Evolutionary conservation across 1,284 basidiomycete genomes (phyloP), one percentile per base, ranked within the genome.

Genomic region (Athelia sp.): DNA sequence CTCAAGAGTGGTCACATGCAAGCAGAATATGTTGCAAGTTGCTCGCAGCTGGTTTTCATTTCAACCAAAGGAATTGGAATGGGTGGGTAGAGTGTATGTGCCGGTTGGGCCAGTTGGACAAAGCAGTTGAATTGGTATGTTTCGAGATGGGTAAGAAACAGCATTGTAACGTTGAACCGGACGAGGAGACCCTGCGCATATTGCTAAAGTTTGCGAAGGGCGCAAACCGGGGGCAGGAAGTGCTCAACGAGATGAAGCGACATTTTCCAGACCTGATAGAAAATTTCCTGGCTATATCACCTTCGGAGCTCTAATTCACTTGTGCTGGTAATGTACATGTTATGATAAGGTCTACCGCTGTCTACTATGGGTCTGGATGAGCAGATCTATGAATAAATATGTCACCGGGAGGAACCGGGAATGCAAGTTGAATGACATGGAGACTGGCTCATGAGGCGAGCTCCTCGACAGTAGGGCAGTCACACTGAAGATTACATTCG

Each of bases 401-500:
- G 58, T 69, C 71, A 70, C 73, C 68, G 60, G 66, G 69, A 71
- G n/a, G 72, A 69, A 63, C 64, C 65, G 54, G 59, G 38, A 49
- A 54, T 47, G 24, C 40, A 43, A n/a, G n/a, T n/a, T n/a, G n/a
- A n/a, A n/a, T n/a, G n/a, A n/a, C n/a, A n/a, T n/a, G n/a, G n/a
- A n/a, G n/a, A n/a, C n/a, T n/a, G n/a, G 48, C 64, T 54, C 59
- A 61, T 40, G 68, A 68, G 40, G 70, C 70, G 29, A 79, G 62
- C 59, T 94, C 91, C 66, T 93, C 91, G 43, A 95, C 92, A 2
- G 87, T 79, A 26, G 90, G 90, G 60, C 93, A 97, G 64, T 94
- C 89, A 64, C 93, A 97, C 84, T 88, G 52, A 13, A 51, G 19
- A 52, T 34, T 4, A 35, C 43, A 49, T 36, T 50, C 50, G 50